Percentiles rank a stretch among this genome's conserved stretches.
These are phyloP conservation scores for Mortierella sp. DNA, from an alignment of 371 early-diverging fungal species.

Conservation along the genomic window DNA sequence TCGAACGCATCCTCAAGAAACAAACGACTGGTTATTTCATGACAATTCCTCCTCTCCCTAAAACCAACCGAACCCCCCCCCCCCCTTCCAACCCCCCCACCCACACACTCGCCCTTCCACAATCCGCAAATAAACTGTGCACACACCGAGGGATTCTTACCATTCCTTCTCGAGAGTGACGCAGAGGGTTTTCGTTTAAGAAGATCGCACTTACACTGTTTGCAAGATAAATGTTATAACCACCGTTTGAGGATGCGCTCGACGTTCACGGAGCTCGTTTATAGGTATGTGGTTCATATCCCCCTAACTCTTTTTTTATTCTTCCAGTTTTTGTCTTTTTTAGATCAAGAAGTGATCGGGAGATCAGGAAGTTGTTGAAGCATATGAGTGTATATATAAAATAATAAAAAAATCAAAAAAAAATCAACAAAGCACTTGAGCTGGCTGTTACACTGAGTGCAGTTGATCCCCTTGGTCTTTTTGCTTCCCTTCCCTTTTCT, in stretches of 20 bases:
- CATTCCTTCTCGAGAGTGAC: conserved; percentile 55
- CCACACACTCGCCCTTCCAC: background rate
- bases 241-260: conserved; percentile 59
- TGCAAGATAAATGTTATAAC: conserved; percentile 38
- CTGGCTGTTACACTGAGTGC: too few species aligned
- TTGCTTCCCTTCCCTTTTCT: too few species aligned
- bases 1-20: conserved; percentile 1
- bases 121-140: conserved; percentile 54
- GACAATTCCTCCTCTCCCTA: background rate
- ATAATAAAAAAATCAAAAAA: too few species aligned
- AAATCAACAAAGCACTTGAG: too few species aligned
- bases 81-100: too few species aligned
- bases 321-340: background rate
- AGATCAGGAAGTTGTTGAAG: background rate
- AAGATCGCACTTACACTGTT: conserved; percentile 57
- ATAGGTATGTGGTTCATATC: conserved; percentile 55
- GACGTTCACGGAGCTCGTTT: conserved; percentile 53
- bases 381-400: background rate
- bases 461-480: too few species aligned
- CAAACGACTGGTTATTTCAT: background rate
- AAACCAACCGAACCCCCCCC: background rate
- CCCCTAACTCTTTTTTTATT: conserved; percentile 11
- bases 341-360: background rate
- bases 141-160: conserved; percentile 47
- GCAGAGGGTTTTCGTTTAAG: conserved; percentile 47